phyloP scores from a whole-genome alignment of 257 asterid species.

The Paulownia fortunei region DNA sequence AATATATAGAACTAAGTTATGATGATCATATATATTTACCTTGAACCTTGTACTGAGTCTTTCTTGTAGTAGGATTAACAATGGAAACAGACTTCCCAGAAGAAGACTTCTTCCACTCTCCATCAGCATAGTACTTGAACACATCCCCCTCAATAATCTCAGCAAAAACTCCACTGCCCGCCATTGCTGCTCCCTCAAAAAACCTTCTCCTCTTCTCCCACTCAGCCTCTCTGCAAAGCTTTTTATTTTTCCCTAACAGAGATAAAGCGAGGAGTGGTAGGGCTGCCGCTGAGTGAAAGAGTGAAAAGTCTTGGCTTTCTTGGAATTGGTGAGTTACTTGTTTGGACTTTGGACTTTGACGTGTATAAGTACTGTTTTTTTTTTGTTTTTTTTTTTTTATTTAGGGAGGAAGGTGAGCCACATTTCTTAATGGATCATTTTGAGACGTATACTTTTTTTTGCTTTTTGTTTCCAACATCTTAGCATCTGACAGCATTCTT shows the following conservation, averaged over 20 bases:
- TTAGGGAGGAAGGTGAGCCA: constrained; percentile 47
- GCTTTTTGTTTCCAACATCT: not conserved
- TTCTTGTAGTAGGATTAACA: constrained; percentile 85
- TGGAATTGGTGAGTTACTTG: constrained; percentile 20
- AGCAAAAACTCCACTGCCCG: constrained; percentile 78
- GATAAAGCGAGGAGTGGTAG: constrained; percentile 6
- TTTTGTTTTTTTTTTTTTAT: not conserved
- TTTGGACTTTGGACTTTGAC: too few species aligned
- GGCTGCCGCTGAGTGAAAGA: not conserved
- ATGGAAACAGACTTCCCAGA: constrained; percentile 84
- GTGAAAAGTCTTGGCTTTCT: constrained; percentile 7
- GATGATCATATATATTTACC: constrained; percentile 45
- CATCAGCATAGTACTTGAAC: constrained; percentile 76
- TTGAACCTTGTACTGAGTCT: constrained; percentile 90
- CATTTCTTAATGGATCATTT: constrained; percentile 35
- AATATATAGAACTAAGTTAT: not conserved
- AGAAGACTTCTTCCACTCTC: constrained; percentile 83
- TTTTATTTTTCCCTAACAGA: too few species aligned
- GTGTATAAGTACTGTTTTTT: constrained; percentile 28
- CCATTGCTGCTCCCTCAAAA: constrained; percentile 51
- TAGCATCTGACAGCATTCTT: constrained; percentile 8
- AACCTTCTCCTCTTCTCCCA: not conserved
- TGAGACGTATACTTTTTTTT: constrained; percentile 18
- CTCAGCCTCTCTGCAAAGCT: not conserved
- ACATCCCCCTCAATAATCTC: constrained; percentile 85